These are phyloP conservation scores for Suillus subaureus DNA, from an alignment of 768 basidiomycete genomes.

Conservation along the genomic window DNA sequence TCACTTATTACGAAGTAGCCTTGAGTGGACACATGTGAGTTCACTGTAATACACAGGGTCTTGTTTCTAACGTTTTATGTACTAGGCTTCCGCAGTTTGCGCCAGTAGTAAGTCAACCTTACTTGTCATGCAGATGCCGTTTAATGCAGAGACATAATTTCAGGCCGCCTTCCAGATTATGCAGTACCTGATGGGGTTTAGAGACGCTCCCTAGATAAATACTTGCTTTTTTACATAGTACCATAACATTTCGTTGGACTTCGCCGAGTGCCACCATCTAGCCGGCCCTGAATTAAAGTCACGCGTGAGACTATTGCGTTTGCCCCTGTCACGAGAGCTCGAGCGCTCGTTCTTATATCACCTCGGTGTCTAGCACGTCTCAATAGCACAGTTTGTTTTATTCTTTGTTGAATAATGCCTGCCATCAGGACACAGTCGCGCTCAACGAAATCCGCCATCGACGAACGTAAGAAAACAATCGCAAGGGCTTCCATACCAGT, in stretches of 20 bases:
- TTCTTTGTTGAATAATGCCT: conserved; percentile 5
- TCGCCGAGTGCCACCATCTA: too few species aligned
- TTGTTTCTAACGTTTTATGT: neutral
- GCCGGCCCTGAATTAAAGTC: neutral
- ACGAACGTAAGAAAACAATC: neutral
- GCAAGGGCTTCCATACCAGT: neutral
- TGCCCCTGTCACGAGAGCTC: neutral
- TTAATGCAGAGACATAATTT: neutral
- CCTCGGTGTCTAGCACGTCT: neutral
- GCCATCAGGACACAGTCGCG: neutral
- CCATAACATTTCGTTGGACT: neutral
- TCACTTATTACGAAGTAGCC: neutral
- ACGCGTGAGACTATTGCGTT: neutral
- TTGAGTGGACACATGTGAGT: neutral
- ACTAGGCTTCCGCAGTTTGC: neutral
- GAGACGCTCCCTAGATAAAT: neutral
- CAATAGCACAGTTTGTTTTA: neutral
- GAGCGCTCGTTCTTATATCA: neutral
- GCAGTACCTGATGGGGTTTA: neutral
- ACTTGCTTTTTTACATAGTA: neutral
- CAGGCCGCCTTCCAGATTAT: neutral
- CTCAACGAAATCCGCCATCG: neutral
- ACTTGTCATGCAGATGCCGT: neutral
- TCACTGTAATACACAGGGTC: neutral
- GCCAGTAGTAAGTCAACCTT: neutral